Conservation (phyloP, 2,329 filamentous ascomycete species). For the Pyricularia sp. region DNA sequence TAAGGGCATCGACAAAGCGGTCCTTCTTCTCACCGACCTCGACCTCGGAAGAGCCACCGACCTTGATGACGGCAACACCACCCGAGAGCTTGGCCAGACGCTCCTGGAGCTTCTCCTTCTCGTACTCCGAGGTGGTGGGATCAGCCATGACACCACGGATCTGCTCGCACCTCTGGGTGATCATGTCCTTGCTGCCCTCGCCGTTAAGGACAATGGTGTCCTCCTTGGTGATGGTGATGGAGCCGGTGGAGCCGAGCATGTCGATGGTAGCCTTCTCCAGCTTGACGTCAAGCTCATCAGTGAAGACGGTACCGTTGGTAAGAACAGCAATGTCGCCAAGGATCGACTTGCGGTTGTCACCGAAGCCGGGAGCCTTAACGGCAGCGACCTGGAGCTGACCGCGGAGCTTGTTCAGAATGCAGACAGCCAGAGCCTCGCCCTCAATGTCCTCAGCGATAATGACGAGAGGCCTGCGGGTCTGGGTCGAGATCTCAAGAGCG, state of each 20-base stretch:
- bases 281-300: conserved; percentile 96
- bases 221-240: conserved; percentile 99
- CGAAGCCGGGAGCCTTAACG: conserved; percentile 98
- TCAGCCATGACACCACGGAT: conserved; percentile 95
- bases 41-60: conserved; percentile 93
- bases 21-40: conserved; percentile 99
- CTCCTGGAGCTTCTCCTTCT: conserved; percentile 99
- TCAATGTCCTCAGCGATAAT: conserved; percentile 99
- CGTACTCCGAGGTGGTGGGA: conserved; percentile 92
- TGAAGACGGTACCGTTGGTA: conserved; percentile 96
- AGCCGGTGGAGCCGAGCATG: conserved; percentile 92
- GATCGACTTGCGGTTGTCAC: conserved; percentile 99
- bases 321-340: conserved; percentile 93
- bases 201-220: conserved; percentile 98
- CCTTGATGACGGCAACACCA: conserved; percentile 98
- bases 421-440: conserved; percentile 94
- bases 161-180: conserved; percentile 95
- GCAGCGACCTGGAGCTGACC: conserved; percentile 97
- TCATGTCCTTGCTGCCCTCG: conserved; percentile 87
- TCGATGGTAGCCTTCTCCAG: conserved; percentile 95
- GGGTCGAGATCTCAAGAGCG: conserved; percentile 92
- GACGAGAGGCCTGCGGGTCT: conserved; percentile 87
- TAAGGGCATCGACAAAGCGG: conserved; percentile 94
- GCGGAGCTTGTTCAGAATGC: conserved; percentile 99
- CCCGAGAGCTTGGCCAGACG: conserved; percentile 98